Base-by-base conservation (phyloP, 495 filamentous ascomycete species). In the Ascodesmis nigricans region DNA sequence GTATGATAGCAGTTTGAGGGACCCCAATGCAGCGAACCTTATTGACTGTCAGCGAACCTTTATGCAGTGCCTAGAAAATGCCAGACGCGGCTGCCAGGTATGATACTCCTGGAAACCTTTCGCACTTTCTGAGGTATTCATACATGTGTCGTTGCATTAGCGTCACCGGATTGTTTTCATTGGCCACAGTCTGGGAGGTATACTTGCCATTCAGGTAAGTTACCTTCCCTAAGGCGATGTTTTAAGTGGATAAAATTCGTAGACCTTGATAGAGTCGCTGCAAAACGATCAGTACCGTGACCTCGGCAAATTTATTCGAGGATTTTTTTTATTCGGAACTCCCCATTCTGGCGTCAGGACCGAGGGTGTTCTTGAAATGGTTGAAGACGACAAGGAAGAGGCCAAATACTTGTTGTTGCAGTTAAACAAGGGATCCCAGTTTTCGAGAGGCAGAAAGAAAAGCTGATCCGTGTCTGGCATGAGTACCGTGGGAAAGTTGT, bases 251-350 rank as follows among this genome's bases (percentile, higher is more conserved):
- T 21, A 18, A 24, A 4, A 6, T n/a, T 28, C 23, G 26, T 29
- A 60, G 58, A 55, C 57, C 1, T 42, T 62, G 13, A 33, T 60
- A 3, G 57, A 62, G 33, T 54, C 57, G 2, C 56, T 55, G 17
- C 56, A 58, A 45, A 53, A 60, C 32, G 52, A 52, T 4, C 55
- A 55, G 25, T 57, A 60, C 29, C 49, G 42, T 3, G 43, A 53
- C 2, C 61, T 63, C 25, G 50, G 53, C 18, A 49, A 40, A 7
- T 47, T 51, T n/a, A 61, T 56, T 18, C 52, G 43, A 5, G 58
- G 55, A 0, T 46, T 63, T 1, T 56, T 62, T 5, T 62, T 63
- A 41, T 63, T 63, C 30, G 60, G 58, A 0, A 59, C 57, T 10
- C 59, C 60, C 10, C 60, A 63, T 34, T 49, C 55, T 20, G 60